Conservation (phyloP, 257 asterid genomes). For the Thymus mandschuricus region DNA sequence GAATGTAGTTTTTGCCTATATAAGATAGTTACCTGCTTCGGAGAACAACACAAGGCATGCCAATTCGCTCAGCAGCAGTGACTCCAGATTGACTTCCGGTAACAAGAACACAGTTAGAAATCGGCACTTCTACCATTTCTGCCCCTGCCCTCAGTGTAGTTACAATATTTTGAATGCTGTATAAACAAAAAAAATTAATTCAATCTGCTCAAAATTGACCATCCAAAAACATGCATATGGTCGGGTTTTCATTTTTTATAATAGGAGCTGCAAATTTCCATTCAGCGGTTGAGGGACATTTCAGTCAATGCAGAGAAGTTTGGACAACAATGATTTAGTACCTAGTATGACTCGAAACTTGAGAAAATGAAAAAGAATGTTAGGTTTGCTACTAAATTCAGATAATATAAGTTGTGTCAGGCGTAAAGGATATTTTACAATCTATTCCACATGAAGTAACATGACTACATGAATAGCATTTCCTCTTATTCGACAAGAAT, state of each 20-base stretch:
- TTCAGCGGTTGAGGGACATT: not conserved
- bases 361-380: not conserved
- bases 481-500: not conserved
- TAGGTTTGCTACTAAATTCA: too few relatives aligned
- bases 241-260: not conserved
- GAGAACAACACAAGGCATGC: constrained; percentile 86
- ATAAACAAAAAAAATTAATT: constrained; percentile 12
- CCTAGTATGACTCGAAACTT: not conserved
- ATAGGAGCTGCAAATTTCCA: not conserved
- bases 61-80: constrained; percentile 79
- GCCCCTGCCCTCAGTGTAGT: constrained; percentile 90
- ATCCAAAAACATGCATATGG: not conserved
- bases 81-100: constrained; percentile 88
- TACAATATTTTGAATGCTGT: constrained; percentile 66
- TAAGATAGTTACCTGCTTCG: constrained; percentile 73
- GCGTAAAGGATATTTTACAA: not conserved
- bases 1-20: not conserved
- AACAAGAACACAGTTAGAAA: constrained; percentile 64
- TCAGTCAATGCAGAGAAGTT: constrained; percentile 1
- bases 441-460: not conserved
- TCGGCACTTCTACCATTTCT: constrained; percentile 66
- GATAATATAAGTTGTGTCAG: not conserved
- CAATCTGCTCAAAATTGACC: constrained; percentile 1
- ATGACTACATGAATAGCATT: not conserved
- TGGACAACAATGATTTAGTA: not conserved